A percentile compares a stretch with the other conserved stretches of the same genome.
phyloP scores from a whole-genome alignment of 306 rosid genomes.

The Betula pendula region DNA sequence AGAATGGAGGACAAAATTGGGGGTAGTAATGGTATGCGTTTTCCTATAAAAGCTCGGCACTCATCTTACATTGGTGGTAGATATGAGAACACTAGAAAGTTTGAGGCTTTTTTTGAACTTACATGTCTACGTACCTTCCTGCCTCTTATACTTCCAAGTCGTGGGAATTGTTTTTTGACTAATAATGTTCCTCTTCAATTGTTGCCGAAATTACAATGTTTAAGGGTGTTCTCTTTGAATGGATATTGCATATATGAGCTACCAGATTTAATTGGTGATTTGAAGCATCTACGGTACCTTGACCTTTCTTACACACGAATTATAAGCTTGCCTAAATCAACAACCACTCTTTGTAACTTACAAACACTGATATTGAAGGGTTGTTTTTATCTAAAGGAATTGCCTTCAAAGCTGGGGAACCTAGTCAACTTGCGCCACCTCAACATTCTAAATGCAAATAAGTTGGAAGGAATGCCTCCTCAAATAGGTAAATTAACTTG shows the following conservation, averaged over 20 bases:
- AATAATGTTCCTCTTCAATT: background rate
- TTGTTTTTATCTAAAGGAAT: background rate
- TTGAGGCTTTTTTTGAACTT: background rate
- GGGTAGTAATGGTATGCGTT: too few species aligned
- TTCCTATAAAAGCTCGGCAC: background rate
- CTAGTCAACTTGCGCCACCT: slow-evolving; percentile 19
- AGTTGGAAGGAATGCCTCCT: background rate
- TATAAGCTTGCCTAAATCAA: slow-evolving; percentile 10
- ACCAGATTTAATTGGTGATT: background rate
- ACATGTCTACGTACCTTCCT: slow-evolving; percentile 72
- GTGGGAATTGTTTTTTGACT: slow-evolving; percentile 42
- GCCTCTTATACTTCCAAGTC: slow-evolving; percentile 4
- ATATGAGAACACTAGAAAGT: background rate
- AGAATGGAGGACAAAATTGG: too few species aligned
- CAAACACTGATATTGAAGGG: background rate
- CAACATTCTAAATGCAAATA: background rate
- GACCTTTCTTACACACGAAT: background rate
- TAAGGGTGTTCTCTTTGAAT: background rate
- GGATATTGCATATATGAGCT: background rate
- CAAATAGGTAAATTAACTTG: background rate
- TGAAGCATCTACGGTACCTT: slow-evolving; percentile 18
- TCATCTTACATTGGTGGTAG: background rate
- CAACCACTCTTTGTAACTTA: slow-evolving; percentile 3
- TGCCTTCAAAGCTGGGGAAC: background rate
- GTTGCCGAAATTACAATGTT: background rate